phyloP scores from a whole-genome alignment of 148 eudicot genomes.

The Arbutus unedo region DNA sequence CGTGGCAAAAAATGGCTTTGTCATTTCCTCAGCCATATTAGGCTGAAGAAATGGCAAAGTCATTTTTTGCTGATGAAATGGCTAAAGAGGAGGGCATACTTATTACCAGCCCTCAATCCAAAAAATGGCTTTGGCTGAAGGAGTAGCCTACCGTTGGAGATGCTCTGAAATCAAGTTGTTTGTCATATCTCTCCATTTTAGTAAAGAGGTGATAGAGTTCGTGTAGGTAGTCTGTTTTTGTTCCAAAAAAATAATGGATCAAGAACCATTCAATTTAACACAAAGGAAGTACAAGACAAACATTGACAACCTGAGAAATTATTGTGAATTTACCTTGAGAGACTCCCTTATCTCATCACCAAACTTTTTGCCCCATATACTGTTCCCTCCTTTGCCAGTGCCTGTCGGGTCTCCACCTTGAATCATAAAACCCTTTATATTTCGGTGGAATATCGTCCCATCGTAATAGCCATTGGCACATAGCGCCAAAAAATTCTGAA shows the following conservation, averaged over 20 bases:
- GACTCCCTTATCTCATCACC: slow-evolving; percentile 96
- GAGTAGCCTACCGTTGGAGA: no score
- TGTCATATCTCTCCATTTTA: background rate
- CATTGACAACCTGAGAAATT: background rate
- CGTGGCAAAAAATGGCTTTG: no score
- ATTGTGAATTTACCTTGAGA: slow-evolving; percentile 55
- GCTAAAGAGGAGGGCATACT: no score
- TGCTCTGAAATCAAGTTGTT: background rate
- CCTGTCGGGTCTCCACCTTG: slow-evolving; percentile 99
- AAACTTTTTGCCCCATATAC: slow-evolving; percentile 95
- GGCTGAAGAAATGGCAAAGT: no score
- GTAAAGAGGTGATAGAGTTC: background rate
- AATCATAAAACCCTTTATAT: slow-evolving; percentile 97
- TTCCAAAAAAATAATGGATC: background rate
- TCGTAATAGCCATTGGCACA: slow-evolving; percentile 95
- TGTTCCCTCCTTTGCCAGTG: slow-evolving; percentile 96
- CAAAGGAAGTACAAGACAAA: slow-evolving; percentile 1
- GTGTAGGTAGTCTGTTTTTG: background rate
- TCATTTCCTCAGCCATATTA: no score
- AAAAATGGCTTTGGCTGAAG: no score
- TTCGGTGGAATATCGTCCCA: slow-evolving; percentile 92
- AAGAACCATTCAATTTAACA: background rate
- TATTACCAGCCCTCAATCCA: no score
- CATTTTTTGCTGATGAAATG: no score
- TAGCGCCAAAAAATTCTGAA: slow-evolving; percentile 88